A percentile compares a stretch with the other conserved stretches of the same genome.
Conservation (phyloP, 1,284 basidiomycete species). For the Malassezia sp. region DNA sequence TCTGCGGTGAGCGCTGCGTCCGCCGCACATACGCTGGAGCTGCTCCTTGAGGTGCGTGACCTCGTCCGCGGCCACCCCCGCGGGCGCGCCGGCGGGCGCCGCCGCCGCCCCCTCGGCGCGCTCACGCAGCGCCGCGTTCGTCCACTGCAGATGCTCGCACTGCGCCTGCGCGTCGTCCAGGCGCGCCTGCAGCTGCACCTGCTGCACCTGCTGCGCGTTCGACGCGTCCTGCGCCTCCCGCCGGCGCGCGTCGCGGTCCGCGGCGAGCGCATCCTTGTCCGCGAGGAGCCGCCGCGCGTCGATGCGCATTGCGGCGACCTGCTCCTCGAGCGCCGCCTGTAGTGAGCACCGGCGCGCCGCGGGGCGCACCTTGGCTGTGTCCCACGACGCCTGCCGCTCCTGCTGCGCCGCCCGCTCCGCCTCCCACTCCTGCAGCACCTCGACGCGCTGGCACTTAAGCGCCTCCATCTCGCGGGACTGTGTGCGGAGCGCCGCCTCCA, state of each 20-base stretch:
- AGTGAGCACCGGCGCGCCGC: no score
- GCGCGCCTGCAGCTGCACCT: not conserved
- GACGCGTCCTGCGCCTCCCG: constrained; percentile 8
- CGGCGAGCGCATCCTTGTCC: constrained; percentile 12
- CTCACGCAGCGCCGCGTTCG: constrained; percentile 16
- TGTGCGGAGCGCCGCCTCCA: constrained; percentile 26
- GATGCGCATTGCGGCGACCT: constrained; percentile 18
- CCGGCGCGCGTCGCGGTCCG: constrained; percentile 8
- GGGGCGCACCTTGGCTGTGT: constrained; percentile 4
- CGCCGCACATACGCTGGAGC: constrained; percentile 9
- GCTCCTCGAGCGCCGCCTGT: constrained; percentile 20
- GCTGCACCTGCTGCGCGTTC: constrained; percentile 12
- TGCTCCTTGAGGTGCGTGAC: constrained; percentile 19
- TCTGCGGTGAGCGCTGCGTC: constrained; percentile 15
- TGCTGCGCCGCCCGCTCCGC: constrained; percentile 20
- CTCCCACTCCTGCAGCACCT: constrained; percentile 36
- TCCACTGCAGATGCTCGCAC: not conserved
- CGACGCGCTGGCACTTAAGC: constrained; percentile 31
- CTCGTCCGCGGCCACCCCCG: constrained; percentile 10
- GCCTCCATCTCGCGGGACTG: constrained; percentile 34
- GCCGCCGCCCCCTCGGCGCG: not conserved
- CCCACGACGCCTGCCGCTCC: constrained; percentile 22
- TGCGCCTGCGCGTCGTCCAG: constrained; percentile 21
- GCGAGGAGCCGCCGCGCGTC: constrained; percentile 20
- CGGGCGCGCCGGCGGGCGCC: constrained; percentile 6